These are phyloP conservation scores for Xylaria flabelliformis DNA, from an alignment of 495 filamentous ascomycete genomes.

Conservation along the genomic window DNA sequence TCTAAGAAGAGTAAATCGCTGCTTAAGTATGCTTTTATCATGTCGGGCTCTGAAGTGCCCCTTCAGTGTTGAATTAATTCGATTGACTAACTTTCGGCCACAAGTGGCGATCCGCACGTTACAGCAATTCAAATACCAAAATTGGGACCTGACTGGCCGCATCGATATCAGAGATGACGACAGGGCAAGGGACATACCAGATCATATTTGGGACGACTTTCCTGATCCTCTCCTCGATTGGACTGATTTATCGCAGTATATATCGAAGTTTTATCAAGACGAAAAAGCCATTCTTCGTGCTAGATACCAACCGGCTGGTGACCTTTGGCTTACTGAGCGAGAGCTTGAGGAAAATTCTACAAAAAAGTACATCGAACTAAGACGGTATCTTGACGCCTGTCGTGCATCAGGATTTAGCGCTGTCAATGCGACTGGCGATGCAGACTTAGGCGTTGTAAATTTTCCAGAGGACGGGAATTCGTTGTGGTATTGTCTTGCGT, in stretches of 20 bases:
- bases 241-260: not conserved
- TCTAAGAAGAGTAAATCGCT: not conserved
- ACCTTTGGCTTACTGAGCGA: not conserved
- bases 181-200: not conserved
- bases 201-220: not conserved
- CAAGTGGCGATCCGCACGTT: not conserved
- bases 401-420: not conserved
- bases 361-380: not conserved
- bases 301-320: not conserved
- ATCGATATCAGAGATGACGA: not conserved
- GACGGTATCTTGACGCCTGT: slow-evolving; percentile 2
- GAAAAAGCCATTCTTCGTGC: not conserved
- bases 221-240: not conserved
- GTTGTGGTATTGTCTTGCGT: slow-evolving; percentile 6
- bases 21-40: slow-evolving; percentile 4
- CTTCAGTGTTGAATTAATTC: not conserved
- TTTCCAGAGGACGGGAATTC: slow-evolving; percentile 10
- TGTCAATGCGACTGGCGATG: not conserved
- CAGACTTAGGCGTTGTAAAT: not conserved
- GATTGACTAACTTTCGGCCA: not conserved
- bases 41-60: not conserved
- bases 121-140: not conserved
- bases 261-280: not conserved
- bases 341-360: not conserved
- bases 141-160: not conserved